phyloP scores from a whole-genome alignment of 2,329 filamentous ascomycete species.

The Paraphaeosphaeria sporulosa region DNA sequence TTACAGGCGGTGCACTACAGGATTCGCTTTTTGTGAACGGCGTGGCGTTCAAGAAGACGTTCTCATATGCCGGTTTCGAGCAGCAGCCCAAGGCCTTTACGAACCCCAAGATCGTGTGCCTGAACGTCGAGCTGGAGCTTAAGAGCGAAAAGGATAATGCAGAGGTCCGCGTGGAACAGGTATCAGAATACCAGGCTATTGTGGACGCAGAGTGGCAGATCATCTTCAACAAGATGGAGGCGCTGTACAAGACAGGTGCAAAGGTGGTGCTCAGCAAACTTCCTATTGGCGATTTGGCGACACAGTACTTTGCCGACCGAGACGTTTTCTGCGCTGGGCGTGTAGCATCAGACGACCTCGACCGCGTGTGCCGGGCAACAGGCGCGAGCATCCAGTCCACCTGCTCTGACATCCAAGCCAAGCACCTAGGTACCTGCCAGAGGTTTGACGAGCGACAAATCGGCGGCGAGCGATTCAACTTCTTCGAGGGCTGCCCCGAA shows the following conservation, averaged over 20 bases:
- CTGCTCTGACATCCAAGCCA: constrained; percentile 89
- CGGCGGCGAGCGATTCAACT: constrained; percentile 96
- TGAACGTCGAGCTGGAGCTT: constrained; percentile 97
- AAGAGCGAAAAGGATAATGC: constrained; percentile 99
- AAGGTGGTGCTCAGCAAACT: constrained; percentile 98
- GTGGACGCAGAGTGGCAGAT: constrained; percentile 99
- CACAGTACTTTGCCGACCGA: constrained; percentile 96
- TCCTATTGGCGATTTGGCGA: constrained; percentile 95
- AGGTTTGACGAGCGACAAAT: constrained; percentile 95
- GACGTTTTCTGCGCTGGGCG: constrained; percentile 98
- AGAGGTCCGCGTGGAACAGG: constrained; percentile 96
- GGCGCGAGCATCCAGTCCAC: constrained; percentile 93
- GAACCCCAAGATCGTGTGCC: constrained; percentile 93
- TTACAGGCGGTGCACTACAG: constrained; percentile 93
- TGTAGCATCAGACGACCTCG: constrained; percentile 89
- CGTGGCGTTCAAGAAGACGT: constrained; percentile 99
- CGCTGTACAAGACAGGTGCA: constrained; percentile 89
- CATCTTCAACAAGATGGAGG: constrained; percentile 99
- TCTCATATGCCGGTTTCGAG: constrained; percentile 98
- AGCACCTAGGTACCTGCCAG: constrained; percentile 91
- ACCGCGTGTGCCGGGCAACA: constrained; percentile 93
- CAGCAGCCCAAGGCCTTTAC: constrained; percentile 97
- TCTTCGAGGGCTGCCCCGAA: constrained; percentile 94
- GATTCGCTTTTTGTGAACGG: constrained; percentile 97
- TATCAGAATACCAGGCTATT: constrained; percentile 98